phyloP scores from a whole-genome alignment of 179 eudicot genomes.

The Silene coronaria region DNA sequence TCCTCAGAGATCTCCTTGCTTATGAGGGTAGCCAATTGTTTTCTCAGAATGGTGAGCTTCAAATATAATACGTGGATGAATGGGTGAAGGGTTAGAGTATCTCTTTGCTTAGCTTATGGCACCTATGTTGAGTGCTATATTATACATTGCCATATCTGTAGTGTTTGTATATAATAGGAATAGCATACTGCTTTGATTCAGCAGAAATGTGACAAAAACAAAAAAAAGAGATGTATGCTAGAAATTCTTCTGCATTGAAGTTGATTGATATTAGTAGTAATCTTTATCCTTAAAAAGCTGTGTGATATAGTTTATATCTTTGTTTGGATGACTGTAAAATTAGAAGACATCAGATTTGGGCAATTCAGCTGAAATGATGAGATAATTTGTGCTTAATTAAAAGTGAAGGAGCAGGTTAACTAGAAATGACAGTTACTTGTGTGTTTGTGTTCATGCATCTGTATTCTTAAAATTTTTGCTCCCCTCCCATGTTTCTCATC shows the following conservation, averaged over 20 bases:
- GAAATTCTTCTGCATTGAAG: background rate
- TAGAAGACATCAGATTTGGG: background rate
- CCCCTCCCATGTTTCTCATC: background rate
- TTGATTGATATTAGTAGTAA: background rate
- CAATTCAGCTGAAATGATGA: background rate
- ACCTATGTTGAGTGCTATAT: background rate
- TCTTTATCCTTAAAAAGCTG: no score
- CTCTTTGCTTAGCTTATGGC: background rate
- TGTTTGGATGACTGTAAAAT: no score
- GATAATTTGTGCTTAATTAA: background rate
- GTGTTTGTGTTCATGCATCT: slow-evolving; percentile 14
- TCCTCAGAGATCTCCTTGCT: background rate
- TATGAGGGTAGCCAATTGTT: background rate
- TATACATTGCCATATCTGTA: background rate
- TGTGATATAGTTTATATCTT: no score
- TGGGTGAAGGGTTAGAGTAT: background rate
- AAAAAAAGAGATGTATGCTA: background rate
- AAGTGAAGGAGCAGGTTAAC: no score
- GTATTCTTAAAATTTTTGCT: background rate
- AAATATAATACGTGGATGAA: background rate
- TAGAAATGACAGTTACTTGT: no score
- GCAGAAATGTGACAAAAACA: background rate
- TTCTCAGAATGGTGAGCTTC: background rate
- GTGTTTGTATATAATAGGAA: background rate
- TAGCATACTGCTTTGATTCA: background rate